These are phyloP conservation scores for Alternaria sp. DNA, from an alignment of 2,329 filamentous ascomycete genomes.

Conservation along the genomic window DNA sequence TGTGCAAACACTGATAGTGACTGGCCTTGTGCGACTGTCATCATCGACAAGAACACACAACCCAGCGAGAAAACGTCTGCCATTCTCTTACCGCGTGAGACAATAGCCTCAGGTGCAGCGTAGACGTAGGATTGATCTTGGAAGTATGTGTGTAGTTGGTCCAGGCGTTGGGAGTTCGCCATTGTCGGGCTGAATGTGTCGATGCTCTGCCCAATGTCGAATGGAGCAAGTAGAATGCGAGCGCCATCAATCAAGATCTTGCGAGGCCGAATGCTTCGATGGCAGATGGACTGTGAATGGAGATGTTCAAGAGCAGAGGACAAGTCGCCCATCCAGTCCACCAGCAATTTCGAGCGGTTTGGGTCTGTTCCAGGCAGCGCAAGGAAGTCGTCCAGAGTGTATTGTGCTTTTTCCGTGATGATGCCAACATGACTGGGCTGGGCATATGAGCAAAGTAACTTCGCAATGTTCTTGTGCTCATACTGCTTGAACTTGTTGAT, in stretches of 20 bases:
- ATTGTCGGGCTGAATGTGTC: slow-evolving; percentile 39
- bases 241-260: slow-evolving; percentile 49
- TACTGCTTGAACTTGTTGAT: slow-evolving; percentile 47
- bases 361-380: slow-evolving; percentile 36
- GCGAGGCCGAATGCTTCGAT: slow-evolving; percentile 46
- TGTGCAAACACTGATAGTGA: slow-evolving; percentile 42
- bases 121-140: slow-evolving; percentile 48
- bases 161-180: slow-evolving; percentile 35
- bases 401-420: slow-evolving; percentile 41
- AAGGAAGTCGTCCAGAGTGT: slow-evolving; percentile 48
- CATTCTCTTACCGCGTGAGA: slow-evolving; percentile 44
- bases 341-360: slow-evolving; percentile 40
- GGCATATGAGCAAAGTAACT: slow-evolving; percentile 47
- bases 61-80: slow-evolving; percentile 50
- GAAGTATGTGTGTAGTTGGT: slow-evolving; percentile 40
- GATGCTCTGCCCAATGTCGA: slow-evolving; percentile 42
- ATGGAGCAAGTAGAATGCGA: slow-evolving; percentile 44
- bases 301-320: slow-evolving; percentile 48
- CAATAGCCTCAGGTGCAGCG: slow-evolving; percentile 47
- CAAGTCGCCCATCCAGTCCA: slow-evolving; percentile 51
- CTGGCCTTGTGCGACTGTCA: slow-evolving; percentile 47
- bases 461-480: slow-evolving; percentile 49
- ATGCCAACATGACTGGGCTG: slow-evolving; percentile 48
- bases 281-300: slow-evolving; percentile 46
- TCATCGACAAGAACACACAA: slow-evolving; percentile 50